Evolutionary conservation across 192 early-diverging fungal genomes (phyloP), one percentile per base, ranked within the genome.

Genomic region (Phycomyces nitens): DNA sequence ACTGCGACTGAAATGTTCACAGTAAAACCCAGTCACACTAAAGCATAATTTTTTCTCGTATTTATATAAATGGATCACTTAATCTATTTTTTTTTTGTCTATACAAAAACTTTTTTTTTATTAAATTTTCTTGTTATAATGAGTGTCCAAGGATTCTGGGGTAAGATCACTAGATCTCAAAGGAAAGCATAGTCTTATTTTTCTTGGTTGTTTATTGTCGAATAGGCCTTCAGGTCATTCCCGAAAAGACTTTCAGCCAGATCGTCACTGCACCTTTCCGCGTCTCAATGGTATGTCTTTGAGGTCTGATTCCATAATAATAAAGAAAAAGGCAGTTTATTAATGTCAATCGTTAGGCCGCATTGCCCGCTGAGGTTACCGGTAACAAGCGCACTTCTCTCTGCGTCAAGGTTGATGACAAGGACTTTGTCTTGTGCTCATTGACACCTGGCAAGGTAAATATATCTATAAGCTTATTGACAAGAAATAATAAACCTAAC

Each of bases 381-480:
- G 75, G 69, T 59, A 62, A 77, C 0, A 73, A 71, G 11, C 88
- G 92, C 58, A 80, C 89, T 2, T 86, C 85, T 53, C 74, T 97
- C 24, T 63, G 78, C 18, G 74, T 95, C 60, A 86, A 79, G 5
- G 83, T 88, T 38, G 84, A 92, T 53, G 80, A 85, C 39, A 84
- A 85, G 68, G 77, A 80, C 16, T 94, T 89, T 77, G 83, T 87
- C 1, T 79, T 96, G 49, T 95, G 94, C 77, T 86, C 91, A 22
- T 71, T 97, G 68, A 88, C 81, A 12, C 83, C 89, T 11, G 92
- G 86, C 51, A 77, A 84, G 60, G 69, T 76, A 58, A 65, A 22
- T 51, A 16, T 8, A 27, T 24, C 18, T 5, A 38, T 42, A 18
- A 5, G 7, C 29, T 34, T 34, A 18, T 57, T n/a, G n/a, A n/a